Base-by-base conservation (phyloP, 1,139 yeast genomes). In the Scheffersomyces stambukii region DNA sequence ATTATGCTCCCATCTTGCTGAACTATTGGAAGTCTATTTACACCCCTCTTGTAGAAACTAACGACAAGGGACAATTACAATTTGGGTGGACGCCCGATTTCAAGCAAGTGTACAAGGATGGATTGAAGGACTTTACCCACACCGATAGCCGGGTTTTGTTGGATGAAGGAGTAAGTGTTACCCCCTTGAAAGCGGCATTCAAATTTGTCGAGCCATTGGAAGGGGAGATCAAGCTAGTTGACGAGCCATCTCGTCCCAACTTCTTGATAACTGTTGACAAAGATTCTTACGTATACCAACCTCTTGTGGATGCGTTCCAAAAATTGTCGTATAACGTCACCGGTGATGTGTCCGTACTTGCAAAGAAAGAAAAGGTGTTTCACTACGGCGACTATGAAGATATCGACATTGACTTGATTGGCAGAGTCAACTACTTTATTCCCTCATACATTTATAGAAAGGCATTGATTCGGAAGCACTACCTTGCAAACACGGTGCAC, bases 321-420 rank as follows among this genome's bases (percentile, higher is more conserved):
- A 46, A 57, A 28, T 37, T 61, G 5, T 59, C 60, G 4, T 38
- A 42, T 5, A 36, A 52, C 3, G 38, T 72, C 12, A 44, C 57
- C 5, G 47, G 45, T 6, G 57, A 60, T 34, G 30, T 41, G 5
- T 32, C 31, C 5, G 40, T 62, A 14, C 45, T 57, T 61, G 57
- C 37, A 16, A 37, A 27, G 19, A 43, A 35, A 16, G 45, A 35
- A 16, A 49, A 35, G 37, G 44, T 77, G 1, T 77, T 88, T 44
- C 95, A 88, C 40, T 88, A 76, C 50, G 91, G 86, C 9, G 97
- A 91, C 32, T 91, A 91, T 50, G 98, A 91, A 52, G 89, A 84
- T 32, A 57, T 89, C 15, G 84, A 89, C 47, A 72, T 88, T 45
- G 96, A 88, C 46, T 49, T 75, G 23, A 58, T 72, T 38, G 54